Evolutionary conservation across 176 grass and related monocot species (phyloP), one percentile per base, ranked within the genome.

Genomic region (Oryza officinalis): DNA sequence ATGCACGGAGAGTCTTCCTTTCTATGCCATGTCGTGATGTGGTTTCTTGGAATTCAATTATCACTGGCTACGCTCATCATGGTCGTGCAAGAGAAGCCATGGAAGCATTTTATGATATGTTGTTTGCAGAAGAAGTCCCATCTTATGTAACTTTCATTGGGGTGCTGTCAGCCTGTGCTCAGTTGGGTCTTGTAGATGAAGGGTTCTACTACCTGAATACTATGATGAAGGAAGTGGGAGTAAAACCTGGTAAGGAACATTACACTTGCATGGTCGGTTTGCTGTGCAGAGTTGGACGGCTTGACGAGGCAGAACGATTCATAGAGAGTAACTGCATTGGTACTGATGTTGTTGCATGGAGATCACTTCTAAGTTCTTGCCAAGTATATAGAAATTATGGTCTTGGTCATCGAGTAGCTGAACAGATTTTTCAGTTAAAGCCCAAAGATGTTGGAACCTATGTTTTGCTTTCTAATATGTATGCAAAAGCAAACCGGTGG

Each of bases 381-480:
- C 86, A 87, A 76, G 73, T 96, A 65, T 28, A 87, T 83, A 85
- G 66, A 81, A 93, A 96, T 79, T 93, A 89, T 74, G 88, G 85
- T 43, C 73, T 96, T 11, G 91, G 89, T 78, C 81, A 93, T 74
- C 81, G 85, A 75, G 86, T 96, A 74, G 94, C 88, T 64, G 77
- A 89, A 27, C 84, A 87, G 57, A 89, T 96, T 31, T 87, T 96
- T 85, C 67, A 89, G 67, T 82, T 93, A 82, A 88, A 91, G 31
- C 94, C 94, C 46, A 82, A 79, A 14, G 91, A 93, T 83, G 78
- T 89, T 33, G 94, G 91, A 83, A 93, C 94, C n/a, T 91, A 93
- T 89, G 88, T 96, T 63, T 80, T 91, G 67, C 71, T 96, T 41
- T 96, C 94, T 54, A 93, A 96, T 61, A 93, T 93, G 94, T 96